Base-by-base conservation (phyloP, 75 land plant genomes). In the Selaginella moellendorffii region DNA sequence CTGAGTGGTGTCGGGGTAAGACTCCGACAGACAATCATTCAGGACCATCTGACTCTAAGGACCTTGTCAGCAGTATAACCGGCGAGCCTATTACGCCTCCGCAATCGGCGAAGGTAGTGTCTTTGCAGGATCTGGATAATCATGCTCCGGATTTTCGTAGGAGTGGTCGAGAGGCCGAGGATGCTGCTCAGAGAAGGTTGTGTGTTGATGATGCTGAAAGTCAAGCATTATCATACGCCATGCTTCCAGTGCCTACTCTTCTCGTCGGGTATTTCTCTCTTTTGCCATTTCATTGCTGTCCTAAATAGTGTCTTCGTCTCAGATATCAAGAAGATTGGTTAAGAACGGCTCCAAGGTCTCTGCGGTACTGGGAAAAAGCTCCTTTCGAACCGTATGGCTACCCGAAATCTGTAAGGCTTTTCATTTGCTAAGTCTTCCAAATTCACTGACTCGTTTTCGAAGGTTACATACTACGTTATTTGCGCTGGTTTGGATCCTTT, bases 271-370 rank as follows among this genome's bases (percentile, higher is more conserved):
- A 87, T 54, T 61, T 61, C 18, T 61, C 63, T 2, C 25, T 61
- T 61, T 23, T 24, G 25, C 5, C 27, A 58, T 2, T 54, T 2
- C 24, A 5, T 14, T 56, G 8, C 60, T 18, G 60, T 21, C 21
- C 60, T 56, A 21, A 56, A 56, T 18, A 5, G 17, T n/a, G n/a
- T n/a, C n/a, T n/a, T n/a, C n/a, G n/a, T n/a, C n/a, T n/a, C 74
- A 95, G 99, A 64, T 95, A 95, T 72, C 99, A 95, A 75, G 99
- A 95, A 72, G 99, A 95, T 75, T 95, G 96, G 96, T 76, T 95
- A 20, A 95, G 83, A 66, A 74, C 87, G 27, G 85, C 99, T 22
- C 72, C 81, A 5, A 86, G 67, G 64, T 72, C 83, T 25, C 59
- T 95, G 12, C 90, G 80, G 56, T 65, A 78, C 2, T 95, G 99